These are phyloP conservation scores for Globisporangium barbulae DNA, from an alignment of 352 stramenopile genomes.

Conservation along the genomic window DNA sequence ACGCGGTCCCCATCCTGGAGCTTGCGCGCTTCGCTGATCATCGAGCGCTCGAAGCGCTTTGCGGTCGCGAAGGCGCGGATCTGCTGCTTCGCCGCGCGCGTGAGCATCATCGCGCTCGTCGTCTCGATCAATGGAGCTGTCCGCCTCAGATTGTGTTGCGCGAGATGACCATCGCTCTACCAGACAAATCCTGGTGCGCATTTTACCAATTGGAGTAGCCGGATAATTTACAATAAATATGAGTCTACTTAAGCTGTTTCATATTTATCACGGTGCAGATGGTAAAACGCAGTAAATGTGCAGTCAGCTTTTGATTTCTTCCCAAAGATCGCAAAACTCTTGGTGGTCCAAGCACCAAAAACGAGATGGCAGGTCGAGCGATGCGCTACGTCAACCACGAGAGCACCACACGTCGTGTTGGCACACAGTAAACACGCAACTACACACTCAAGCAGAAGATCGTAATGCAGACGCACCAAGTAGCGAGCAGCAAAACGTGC, in stretches of 20 bases:
- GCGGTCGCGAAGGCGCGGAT: background rate
- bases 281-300: too few species aligned
- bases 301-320: too few species aligned
- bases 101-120: background rate
- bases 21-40: constrained; percentile 42
- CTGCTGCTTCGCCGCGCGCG: constrained; percentile 5
- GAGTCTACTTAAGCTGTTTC: too few species aligned
- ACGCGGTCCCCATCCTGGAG: constrained; percentile 39
- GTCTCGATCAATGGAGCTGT: background rate
- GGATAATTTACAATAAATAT: too few species aligned
- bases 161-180: constrained; percentile 8
- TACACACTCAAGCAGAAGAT: background rate
- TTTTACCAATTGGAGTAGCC: background rate
- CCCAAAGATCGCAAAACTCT: too few species aligned
- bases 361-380: too few species aligned
- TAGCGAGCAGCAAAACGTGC: background rate
- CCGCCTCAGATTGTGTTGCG: background rate
- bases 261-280: too few species aligned
- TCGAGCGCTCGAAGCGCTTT: constrained; percentile 23
- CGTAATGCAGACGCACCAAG: background rate
- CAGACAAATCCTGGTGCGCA: constrained; percentile 1
- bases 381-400: too few species aligned
- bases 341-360: too few species aligned
- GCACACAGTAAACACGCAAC: background rate
- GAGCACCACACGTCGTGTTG: background rate